These are phyloP conservation scores for Dryas alaskensis DNA, from an alignment of 306 rosid species.

Conservation along the genomic window DNA sequence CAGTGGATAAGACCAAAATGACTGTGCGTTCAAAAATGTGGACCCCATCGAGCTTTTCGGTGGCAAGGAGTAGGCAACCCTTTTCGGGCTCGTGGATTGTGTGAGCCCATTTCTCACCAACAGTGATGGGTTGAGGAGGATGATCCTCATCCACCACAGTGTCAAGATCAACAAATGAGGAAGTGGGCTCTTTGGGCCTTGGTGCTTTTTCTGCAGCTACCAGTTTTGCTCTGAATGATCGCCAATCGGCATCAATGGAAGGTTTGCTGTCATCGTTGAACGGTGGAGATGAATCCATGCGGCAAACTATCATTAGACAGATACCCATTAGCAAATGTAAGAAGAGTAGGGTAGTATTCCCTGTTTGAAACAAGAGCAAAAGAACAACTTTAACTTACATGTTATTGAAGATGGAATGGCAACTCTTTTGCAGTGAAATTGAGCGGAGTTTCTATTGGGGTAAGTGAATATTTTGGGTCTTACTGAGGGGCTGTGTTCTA, in stretches of 20 bases:
- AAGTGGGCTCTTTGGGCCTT: constrained; percentile 25
- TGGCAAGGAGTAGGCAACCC: constrained; percentile 83
- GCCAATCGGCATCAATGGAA: constrained; percentile 53
- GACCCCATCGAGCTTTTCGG: constrained; percentile 78
- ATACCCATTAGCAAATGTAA: constrained; percentile 5
- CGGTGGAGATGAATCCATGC: constrained; percentile 38
- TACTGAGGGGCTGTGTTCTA: constrained; percentile 11
- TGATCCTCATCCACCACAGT: constrained; percentile 21
- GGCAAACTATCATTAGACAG: constrained; percentile 42
- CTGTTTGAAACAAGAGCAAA: neutral
- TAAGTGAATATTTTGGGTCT: constrained; percentile 16
- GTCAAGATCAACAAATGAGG: constrained; percentile 46
- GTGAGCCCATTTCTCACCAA: constrained; percentile 92
- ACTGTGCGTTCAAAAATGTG: constrained; percentile 82
- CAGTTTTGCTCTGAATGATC: constrained; percentile 78
- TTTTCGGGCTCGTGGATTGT: constrained; percentile 74
- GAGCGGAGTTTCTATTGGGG: constrained; percentile 34
- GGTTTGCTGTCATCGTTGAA: constrained; percentile 41
- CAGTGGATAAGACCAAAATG: constrained; percentile 58
- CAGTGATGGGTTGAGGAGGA: constrained; percentile 37
- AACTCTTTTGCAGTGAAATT: constrained; percentile 35
- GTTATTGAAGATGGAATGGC: constrained; percentile 30
- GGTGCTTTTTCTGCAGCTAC: constrained; percentile 53
- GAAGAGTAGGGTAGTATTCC: neutral
- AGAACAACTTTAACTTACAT: constrained; percentile 50